Evolutionary conservation across 2,329 filamentous ascomycete species (phyloP).

Genomic region (Thielaviopsis populi): DNA sequence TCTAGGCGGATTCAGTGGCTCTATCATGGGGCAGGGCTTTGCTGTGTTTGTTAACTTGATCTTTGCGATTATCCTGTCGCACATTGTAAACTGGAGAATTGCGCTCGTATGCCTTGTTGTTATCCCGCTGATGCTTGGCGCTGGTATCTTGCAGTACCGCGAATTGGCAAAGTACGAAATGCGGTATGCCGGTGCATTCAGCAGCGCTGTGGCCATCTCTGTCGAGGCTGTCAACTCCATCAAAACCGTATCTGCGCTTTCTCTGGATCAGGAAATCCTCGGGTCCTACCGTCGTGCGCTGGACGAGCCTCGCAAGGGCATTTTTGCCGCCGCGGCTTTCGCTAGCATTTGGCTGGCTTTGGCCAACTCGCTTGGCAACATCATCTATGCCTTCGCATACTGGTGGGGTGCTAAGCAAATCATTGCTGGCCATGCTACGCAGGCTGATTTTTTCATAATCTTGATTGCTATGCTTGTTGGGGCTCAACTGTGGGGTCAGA

Average conservation of each 20-base stretch:
- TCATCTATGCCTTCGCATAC: slow-evolving; percentile 61
- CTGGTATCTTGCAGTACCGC: slow-evolving; percentile 53
- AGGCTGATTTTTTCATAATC: slow-evolving; percentile 61
- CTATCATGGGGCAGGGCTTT: slow-evolving; percentile 53
- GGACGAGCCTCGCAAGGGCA: slow-evolving; percentile 38
- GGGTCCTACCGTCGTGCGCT: slow-evolving; percentile 38
- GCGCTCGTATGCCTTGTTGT: slow-evolving; percentile 55
- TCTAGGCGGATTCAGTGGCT: slow-evolving; percentile 53
- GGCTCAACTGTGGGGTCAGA: slow-evolving; percentile 57
- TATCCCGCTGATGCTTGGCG: slow-evolving; percentile 52
- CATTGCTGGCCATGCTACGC: slow-evolving; percentile 45
- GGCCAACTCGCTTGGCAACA: slow-evolving; percentile 45
- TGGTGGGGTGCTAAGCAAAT: slow-evolving; percentile 68
- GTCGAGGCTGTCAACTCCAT: slow-evolving; percentile 53
- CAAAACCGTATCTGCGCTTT: slow-evolving; percentile 45
- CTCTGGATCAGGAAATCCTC: slow-evolving; percentile 37
- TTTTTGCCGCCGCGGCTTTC: slow-evolving; percentile 32
- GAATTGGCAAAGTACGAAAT: slow-evolving; percentile 47
- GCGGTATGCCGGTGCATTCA: slow-evolving; percentile 49
- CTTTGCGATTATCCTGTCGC: slow-evolving; percentile 51
- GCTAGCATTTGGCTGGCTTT: slow-evolving; percentile 47
- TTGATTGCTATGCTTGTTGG: slow-evolving; percentile 56
- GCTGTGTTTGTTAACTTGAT: slow-evolving; percentile 54
- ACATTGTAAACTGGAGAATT: slow-evolving; percentile 62
- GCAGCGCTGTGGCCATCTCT: slow-evolving; percentile 46